These are phyloP conservation scores for Auricularia sp. DNA, from an alignment of 768 basidiomycete species.

Conservation along the genomic window DNA sequence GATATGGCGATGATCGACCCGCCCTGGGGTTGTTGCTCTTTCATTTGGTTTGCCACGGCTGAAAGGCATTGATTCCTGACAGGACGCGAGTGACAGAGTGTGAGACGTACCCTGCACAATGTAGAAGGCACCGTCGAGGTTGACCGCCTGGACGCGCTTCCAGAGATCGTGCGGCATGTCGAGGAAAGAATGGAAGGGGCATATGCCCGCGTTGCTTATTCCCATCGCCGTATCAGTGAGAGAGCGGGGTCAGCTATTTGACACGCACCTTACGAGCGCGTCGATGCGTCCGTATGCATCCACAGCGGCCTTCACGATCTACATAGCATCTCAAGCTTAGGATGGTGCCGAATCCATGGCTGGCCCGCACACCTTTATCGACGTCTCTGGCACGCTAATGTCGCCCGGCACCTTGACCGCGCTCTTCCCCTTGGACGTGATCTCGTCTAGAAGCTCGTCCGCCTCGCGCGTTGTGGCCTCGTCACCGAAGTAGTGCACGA, in stretches of 20 bases:
- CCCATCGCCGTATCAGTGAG: no score
- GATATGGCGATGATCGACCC: constrained; percentile 69
- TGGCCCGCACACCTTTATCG: constrained; percentile 32
- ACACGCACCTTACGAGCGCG: constrained; percentile 19
- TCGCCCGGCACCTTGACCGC: constrained; percentile 52
- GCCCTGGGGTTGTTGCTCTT: constrained; percentile 53
- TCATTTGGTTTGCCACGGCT: constrained; percentile 72
- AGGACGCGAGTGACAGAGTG: neutral
- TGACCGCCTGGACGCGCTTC: constrained; percentile 58
- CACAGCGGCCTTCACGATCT: constrained; percentile 57
- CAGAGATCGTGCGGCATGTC: constrained; percentile 56
- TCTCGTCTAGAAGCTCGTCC: constrained; percentile 33
- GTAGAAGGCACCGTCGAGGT: constrained; percentile 70
- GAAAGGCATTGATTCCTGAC: constrained; percentile 1
- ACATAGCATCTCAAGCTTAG: no score
- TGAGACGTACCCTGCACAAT: constrained; percentile 43
- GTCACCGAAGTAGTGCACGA: constrained; percentile 62
- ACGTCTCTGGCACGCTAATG: constrained; percentile 48
- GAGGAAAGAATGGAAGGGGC: constrained; percentile 68
- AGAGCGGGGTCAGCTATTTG: no score
- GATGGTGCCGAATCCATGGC: no score
- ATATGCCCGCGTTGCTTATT: constrained; percentile 59
- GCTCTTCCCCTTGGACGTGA: constrained; percentile 30
- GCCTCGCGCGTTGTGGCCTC: constrained; percentile 42
- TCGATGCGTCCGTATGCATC: constrained; percentile 56